These are phyloP conservation scores for Ilyonectria robusta DNA, from an alignment of 2,329 filamentous ascomycete genomes.

Conservation along the genomic window DNA sequence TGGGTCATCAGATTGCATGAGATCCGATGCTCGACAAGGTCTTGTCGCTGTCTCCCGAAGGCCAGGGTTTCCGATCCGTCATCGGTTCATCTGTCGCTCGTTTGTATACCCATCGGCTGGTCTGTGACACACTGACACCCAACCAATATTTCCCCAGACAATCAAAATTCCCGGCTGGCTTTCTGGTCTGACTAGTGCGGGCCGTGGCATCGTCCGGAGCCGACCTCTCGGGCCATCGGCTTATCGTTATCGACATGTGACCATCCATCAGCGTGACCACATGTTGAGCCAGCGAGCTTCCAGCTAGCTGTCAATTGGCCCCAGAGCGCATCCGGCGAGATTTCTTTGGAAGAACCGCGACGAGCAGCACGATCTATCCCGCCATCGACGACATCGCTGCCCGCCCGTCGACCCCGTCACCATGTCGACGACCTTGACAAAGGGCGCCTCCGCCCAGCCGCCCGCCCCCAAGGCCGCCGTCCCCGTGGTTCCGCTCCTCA, in stretches of 20 bases:
- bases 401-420: slow-evolving; percentile 54
- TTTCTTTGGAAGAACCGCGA: slow-evolving; percentile 30
- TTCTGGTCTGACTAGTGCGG: not conserved
- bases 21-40: slow-evolving; percentile 24
- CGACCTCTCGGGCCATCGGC: slow-evolving; percentile 13
- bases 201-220: slow-evolving; percentile 31
- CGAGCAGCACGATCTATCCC: slow-evolving; percentile 31
- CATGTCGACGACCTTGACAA: slow-evolving; percentile 56
- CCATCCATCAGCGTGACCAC: slow-evolving; percentile 33
- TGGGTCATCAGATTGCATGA: slow-evolving; percentile 22
- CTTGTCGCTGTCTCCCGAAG: slow-evolving; percentile 14
- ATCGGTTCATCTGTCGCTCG: not conserved
- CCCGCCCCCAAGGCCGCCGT: slow-evolving; percentile 48
- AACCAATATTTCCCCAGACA: slow-evolving; percentile 10
- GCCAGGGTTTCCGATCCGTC: slow-evolving; percentile 13
- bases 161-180: slow-evolving; percentile 15
- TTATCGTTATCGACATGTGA: slow-evolving; percentile 38
- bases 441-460: slow-evolving; percentile 48
- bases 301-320: slow-evolving; percentile 37
- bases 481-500: slow-evolving; percentile 56
- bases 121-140: slow-evolving; percentile 4
- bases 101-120: not conserved
- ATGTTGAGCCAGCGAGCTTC: slow-evolving; percentile 8
- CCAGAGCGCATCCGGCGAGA: slow-evolving; percentile 3
- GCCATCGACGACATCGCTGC: slow-evolving; percentile 48